A percentile compares a stretch with the other conserved stretches of the same genome.
These are phyloP conservation scores for Asclepias syriaca DNA, from an alignment of 257 asterid genomes.

Conservation along the genomic window DNA sequence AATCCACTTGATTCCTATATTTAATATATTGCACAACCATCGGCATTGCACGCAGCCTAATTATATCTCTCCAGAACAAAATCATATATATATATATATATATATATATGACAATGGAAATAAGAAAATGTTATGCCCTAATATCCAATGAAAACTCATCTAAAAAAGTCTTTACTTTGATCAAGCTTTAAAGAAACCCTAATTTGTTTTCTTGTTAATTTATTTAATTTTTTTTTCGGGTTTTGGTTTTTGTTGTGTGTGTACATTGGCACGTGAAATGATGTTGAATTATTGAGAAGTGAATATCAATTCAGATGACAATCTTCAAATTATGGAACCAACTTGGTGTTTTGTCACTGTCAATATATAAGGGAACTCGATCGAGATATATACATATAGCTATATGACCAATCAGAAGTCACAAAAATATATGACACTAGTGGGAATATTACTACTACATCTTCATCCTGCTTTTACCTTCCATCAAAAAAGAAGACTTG, in stretches of 20 bases:
- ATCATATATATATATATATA: too few relatives aligned
- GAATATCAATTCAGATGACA: not conserved
- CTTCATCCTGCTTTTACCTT: not conserved
- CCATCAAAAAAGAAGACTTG: not conserved
- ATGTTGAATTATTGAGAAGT: conserved; percentile 1
- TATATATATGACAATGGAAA: too few relatives aligned
- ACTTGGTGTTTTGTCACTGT: conserved; percentile 6
- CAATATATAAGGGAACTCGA: not conserved
- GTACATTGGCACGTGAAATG: not conserved
- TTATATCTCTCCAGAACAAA: too few relatives aligned
- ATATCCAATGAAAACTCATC: not conserved
- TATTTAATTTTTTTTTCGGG: not conserved
- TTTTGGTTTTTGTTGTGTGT: not conserved
- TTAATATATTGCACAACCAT: not conserved
- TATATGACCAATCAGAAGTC: conserved; percentile 5
- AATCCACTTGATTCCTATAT: not conserved
- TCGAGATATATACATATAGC: not conserved
- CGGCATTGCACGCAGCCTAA: not conserved
- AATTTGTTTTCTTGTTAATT: not conserved
- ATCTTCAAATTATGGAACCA: conserved; percentile 3
- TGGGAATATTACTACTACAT: not conserved
- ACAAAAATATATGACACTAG: not conserved
- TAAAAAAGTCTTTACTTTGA: not conserved
- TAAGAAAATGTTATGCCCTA: too few relatives aligned
- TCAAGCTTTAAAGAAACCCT: not conserved